Evolutionary conservation across 208 protist species (phyloP), one percentile per base, ranked within the genome.

Genomic region (Crithidia expoeki): DNA sequence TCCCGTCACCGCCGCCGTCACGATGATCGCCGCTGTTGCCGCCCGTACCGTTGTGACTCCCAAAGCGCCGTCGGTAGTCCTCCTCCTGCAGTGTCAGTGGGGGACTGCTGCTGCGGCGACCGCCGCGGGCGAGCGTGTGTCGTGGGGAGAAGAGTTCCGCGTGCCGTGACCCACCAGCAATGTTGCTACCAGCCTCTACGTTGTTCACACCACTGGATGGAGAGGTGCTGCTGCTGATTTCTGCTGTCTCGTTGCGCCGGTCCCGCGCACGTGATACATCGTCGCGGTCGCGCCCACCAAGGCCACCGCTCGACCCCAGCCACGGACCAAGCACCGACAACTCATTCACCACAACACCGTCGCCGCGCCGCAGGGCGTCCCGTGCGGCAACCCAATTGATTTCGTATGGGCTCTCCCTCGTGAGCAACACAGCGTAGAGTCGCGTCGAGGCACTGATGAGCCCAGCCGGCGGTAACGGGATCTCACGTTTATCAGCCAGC

Each of bases 341-440:
- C 59, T 89, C 84, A 17, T 69, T 56, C 11, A 89, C 53, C 27
- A 89, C 79, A 17, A 80, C 42, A 12, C 80, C 84, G 36, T 86
- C 80, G 30, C 57, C 62, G 3, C 80, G 80, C 11, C 42, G 47
- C 17, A 77, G 68, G 17, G 84, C 72, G 23, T 63, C 58, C 17
- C 63, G 69, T 4, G 74, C 77, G 7, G 66, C 77, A 2, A 57
- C 58, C 81, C 84, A 89, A 72, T 89, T 75, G 34, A 85, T 65
- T 1, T 42, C 52, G 56, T 84, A 86, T 40, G 68, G 51, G 27
- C 79, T 85, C 33, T 74, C 53, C 30, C 61, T 46, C 9, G 72
- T 82, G 5, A 85, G 50, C 7, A 89, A 25, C 9, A 78, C 67
- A 14, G 77, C 52, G 67, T 74, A 89, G 14, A 85, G 58, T 14